Base-by-base conservation (phyloP, 2,329 filamentous ascomycete genomes). In the Diaporthe vexans region DNA sequence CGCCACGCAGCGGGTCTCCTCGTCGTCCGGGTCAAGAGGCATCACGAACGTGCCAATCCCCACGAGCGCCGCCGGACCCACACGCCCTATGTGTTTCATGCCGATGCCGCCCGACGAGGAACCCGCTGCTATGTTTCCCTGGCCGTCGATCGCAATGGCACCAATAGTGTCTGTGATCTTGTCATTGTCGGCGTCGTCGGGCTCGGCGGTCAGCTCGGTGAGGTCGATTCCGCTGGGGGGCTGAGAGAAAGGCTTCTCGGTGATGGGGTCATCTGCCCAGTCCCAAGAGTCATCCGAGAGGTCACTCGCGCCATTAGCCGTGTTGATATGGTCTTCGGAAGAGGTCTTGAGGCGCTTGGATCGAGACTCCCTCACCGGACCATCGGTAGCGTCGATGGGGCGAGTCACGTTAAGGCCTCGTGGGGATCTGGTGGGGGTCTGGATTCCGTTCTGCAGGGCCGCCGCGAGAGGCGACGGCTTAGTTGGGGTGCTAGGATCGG, bases 61-160 rank as follows among this genome's bases (percentile, higher is more conserved):
- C 19, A 98, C 94, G 21, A 99, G 88, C 26, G 97, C 97, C 46
- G 97, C 97, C 43, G 97, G 97, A 0, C 97, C 97, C 76, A 98
- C 90, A 48, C 97, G 93, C 8, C 97, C 97, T 75, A 92, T 91
- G 82, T 98, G 95, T 82, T 99, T 99, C 96, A 99, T 98, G 37
- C 97, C 96, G 81, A 99, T 99, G 1, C 97, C 97, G 8, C 97
- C 97, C 21, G 97, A 99, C 2, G 97, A 99, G 1, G 97, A 98
- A 21, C 94, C 97, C 5, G 96, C 97, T 6, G 97, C 96, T 80
- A 99, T 98, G 74, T 93, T 93, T 21, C 97, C 97, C 78, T 89
- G 90, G 67, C 90, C 89, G 80, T 99, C 97, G 76, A 99, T 92
- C 15, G 95, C 97, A 80, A 99, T 98, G 37, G 95, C 97, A 58